Evolutionary conservation across 208 protist genomes (phyloP), one percentile per base, ranked within the genome.

Genomic region (Trypanosoma mega): DNA sequence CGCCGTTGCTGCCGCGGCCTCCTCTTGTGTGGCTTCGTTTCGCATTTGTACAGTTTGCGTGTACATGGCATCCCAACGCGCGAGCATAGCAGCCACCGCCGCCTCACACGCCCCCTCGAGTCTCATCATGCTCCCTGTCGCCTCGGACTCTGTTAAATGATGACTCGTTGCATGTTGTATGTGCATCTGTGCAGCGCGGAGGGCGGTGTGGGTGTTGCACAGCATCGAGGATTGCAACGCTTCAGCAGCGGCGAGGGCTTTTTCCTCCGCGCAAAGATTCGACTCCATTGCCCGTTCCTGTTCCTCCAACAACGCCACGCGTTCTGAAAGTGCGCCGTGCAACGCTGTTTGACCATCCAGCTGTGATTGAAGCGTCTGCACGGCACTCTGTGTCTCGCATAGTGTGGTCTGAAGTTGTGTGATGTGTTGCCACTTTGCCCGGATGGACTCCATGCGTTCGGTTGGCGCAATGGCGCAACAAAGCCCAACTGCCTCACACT

Each of bases 401-500:
- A 70, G 30, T 23, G 26, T 18, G 12, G 26, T 12, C 9, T 23
- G 31, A 24, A 18, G 29, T 27, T 60, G 18, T 23, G 2, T 12
- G 31, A 61, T n/a, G 0, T n/a, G 2, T 2, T 29, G 12, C 53
- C 63, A 70, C 30, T 43, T 21, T 31, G 27, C 20, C 34, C 37
- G 39, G 8, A 44, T n/a, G 20, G 14, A 5, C 0, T 61, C 54
- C 14, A 57, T 21, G 21, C 44, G 12, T n/a, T 70, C 54, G n/a
- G n/a, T n/a, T 7, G 43, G 24, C 46, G 52, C 23, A 64, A 59
- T 20, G 33, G 56, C 23, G 31, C 55, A 71, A 31, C 56, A 71
- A 9, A 71, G 49, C 14, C 64, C 64, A 26, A 54, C 56, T 16
- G 11, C 26, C 51, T 71, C 64, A 27, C 48, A 23, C 29, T 57